Base-by-base conservation (phyloP, 352 stramenopile genomes). In the Phytophthora sansomeana region DNA sequence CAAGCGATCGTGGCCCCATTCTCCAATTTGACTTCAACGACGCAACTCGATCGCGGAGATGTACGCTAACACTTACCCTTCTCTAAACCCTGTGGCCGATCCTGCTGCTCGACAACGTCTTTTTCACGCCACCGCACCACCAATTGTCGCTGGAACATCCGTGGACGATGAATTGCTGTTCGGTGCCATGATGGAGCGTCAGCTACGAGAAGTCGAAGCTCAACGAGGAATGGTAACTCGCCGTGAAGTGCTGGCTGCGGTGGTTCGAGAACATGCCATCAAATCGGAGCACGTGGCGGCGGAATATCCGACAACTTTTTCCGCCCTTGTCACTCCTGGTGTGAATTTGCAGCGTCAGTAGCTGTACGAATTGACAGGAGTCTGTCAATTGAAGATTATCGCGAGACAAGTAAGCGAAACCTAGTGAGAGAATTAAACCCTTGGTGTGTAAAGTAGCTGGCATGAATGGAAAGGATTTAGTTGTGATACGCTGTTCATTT, bases 11-110 rank as follows among this genome's bases (percentile, higher is more conserved):
- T 24, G 21, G 33, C 10, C 16, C 48, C 43, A 58, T n/a, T 64
- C 16, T 4, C 41, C 28, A 41, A 43, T 57, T 64, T 64, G 10
- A 9, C n/a, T 30, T 10, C 8, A 47, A 24, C 28, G 36, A 19
- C 41, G 16, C 28, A 38, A 19, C 41, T 30, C 39, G 19, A 57
- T 3, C 11, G 11, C 30, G 29, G 42, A 49, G n/a, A 68, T 68
- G 60, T 68, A 68, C 42, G 50, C 51, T n/a, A 68, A 62, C 43
- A 68, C 60, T 4, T 68, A 68, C 21, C 60, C 60, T 26, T 38
- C 51, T 43, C 36, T 68, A 14, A 50, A 56, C 29, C 51, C 33
- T 9, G 60, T 68, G 50, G 43, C 28, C 3, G 42, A 68, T 24
- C 30, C 58, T 53, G 50, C 14, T 42, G 36, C 58, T 13, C 58